A percentile compares a stretch with the other conserved stretches of the same genome.
Conservation (phyloP, 768 basidiomycete species). For the Tricholoma hemisulphureum region DNA sequence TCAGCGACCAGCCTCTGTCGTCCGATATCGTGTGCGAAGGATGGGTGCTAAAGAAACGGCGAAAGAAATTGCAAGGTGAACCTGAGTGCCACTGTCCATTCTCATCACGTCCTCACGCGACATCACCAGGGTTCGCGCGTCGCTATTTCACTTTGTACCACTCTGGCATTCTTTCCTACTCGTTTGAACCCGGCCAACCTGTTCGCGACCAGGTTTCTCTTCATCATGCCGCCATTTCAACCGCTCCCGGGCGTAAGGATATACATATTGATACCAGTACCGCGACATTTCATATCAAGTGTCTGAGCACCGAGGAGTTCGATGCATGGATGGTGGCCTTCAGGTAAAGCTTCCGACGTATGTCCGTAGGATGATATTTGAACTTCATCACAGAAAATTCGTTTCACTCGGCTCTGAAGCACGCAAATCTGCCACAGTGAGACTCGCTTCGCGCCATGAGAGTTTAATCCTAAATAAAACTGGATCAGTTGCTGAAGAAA, state of each 20-base stretch:
- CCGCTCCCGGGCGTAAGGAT: constrained; percentile 68
- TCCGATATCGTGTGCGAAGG: constrained; percentile 54
- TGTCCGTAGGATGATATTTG: not conserved
- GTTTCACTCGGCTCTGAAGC: constrained; percentile 49
- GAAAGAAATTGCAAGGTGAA: constrained; percentile 89
- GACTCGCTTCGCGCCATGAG: constrained; percentile 40
- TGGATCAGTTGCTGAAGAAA: constrained; percentile 58
- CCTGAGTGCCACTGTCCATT: constrained; percentile 7
- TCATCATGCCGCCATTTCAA: constrained; percentile 74
- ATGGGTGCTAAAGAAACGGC: constrained; percentile 84
- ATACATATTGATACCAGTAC: constrained; percentile 77
- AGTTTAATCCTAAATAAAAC: constrained; percentile 49
- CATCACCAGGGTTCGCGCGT: constrained; percentile 69
- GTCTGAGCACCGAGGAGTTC: constrained; percentile 69
- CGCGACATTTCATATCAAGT: constrained; percentile 82
- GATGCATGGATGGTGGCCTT: constrained; percentile 72
- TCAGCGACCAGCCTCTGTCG: constrained; percentile 9
- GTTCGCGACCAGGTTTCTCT: constrained; percentile 67
- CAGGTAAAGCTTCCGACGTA: constrained; percentile 43
- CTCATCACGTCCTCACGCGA: not conserved
- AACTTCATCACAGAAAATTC: constrained; percentile 50
- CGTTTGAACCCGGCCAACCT: constrained; percentile 70
- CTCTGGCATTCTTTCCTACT: constrained; percentile 71
- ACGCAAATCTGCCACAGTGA: constrained; percentile 41
- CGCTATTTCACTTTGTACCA: constrained; percentile 74